These are phyloP conservation scores for Fusarium caatingaense DNA, from an alignment of 2,329 filamentous ascomycete species.

Conservation along the genomic window DNA sequence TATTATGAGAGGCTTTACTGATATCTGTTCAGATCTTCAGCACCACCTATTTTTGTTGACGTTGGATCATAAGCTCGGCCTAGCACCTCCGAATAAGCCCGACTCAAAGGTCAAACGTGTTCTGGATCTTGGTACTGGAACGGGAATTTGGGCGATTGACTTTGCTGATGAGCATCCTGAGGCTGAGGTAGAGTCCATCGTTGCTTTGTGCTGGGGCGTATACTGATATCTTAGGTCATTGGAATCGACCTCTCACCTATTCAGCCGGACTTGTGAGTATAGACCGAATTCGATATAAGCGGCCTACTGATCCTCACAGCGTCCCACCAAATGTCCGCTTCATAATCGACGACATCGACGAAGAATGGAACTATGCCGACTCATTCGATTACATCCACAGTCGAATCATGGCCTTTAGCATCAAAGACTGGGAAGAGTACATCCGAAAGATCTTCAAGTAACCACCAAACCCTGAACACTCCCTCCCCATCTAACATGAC, in stretches of 20 bases:
- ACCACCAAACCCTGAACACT: accelerated
- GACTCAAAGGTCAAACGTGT: background rate
- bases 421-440: background rate
- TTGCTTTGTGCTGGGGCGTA: no score
- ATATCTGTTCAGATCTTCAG: background rate
- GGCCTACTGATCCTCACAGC: background rate
- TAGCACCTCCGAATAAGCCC: background rate
- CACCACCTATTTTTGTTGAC: constrained; percentile 20
- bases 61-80: constrained; percentile 1
- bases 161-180: constrained; percentile 21
- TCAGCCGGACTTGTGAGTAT: background rate
- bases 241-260: constrained; percentile 11
- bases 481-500: accelerated
- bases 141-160: constrained; percentile 27
- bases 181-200: background rate
- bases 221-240: background rate
- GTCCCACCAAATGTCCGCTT: constrained; percentile 15
- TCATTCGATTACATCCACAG: constrained; percentile 27
- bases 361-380: constrained; percentile 12
- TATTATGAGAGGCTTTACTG: background rate
- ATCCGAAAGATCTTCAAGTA: constrained; percentile 17
- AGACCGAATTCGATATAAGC: accelerated
- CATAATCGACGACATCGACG: constrained; percentile 16
- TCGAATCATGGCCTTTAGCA: constrained; percentile 18
- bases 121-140: constrained; percentile 27